phyloP scores from a whole-genome alignment of 2,329 filamentous ascomycete genomes.

The Ascochyta fabae region DNA sequence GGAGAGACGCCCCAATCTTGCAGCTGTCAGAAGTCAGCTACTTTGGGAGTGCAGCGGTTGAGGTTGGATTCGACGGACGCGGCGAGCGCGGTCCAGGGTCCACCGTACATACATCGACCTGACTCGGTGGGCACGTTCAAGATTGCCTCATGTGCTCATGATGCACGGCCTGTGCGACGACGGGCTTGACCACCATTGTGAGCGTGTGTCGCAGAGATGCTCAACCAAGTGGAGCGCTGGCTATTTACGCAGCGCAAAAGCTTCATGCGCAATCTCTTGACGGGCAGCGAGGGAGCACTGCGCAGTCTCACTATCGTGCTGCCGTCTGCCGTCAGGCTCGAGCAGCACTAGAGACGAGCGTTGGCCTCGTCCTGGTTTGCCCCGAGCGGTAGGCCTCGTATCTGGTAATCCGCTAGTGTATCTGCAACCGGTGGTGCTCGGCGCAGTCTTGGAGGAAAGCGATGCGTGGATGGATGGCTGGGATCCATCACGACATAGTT shows the following conservation, averaged over 20 bases:
- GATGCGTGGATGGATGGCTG: constrained; percentile 4
- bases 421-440: constrained; percentile 28
- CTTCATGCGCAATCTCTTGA: constrained; percentile 9
- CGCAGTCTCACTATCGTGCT: constrained; percentile 20
- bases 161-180: constrained; percentile 21
- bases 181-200: constrained; percentile 7
- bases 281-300: constrained; percentile 17
- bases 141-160: constrained; percentile 26
- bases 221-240: constrained; percentile 12
- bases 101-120: constrained; percentile 15
- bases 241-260: constrained; percentile 10
- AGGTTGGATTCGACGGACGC: constrained; percentile 16
- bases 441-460: constrained; percentile 23
- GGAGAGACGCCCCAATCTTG: constrained; percentile 9
- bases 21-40: constrained; percentile 4
- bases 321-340: constrained; percentile 32
- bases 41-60: constrained; percentile 4
- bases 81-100: constrained; percentile 31
- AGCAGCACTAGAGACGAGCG: constrained; percentile 2
- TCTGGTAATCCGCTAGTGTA: constrained; percentile 31
- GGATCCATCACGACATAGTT: constrained; percentile 14
- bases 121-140: constrained; percentile 27
- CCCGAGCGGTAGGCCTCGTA: constrained; percentile 31
- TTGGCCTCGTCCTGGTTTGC: constrained; percentile 35
- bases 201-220: constrained; percentile 12